These are phyloP conservation scores for Annulohypoxylon moriforme DNA, from an alignment of 495 filamentous ascomycete genomes.

Conservation along the genomic window DNA sequence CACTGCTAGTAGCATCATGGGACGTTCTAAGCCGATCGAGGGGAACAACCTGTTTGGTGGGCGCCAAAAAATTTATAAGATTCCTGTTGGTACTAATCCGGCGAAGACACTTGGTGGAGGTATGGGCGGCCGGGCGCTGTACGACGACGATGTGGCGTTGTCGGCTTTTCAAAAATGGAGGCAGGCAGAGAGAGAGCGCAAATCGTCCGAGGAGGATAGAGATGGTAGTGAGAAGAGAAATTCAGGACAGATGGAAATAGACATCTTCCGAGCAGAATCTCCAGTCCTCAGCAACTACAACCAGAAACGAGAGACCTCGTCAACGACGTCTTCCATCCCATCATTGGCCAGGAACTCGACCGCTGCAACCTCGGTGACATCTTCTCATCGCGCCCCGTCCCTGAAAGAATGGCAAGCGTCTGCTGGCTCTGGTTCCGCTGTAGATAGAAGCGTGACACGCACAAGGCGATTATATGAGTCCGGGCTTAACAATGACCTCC, in stretches of 20 bases:
- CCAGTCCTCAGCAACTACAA: constrained; percentile 71
- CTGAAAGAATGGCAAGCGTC: constrained; percentile 60
- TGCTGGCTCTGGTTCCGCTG: constrained; percentile 47
- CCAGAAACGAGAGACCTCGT: constrained; percentile 83
- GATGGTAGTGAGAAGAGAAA: constrained; percentile 54
- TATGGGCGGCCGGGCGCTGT: constrained; percentile 77
- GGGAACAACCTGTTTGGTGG: constrained; percentile 96
- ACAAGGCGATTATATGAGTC: constrained; percentile 86
- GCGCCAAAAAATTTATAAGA: constrained; percentile 94
- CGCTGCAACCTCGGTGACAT: constrained; percentile 91
- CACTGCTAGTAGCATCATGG: constrained; percentile 77
- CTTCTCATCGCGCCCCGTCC: constrained; percentile 66
- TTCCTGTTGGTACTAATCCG: constrained; percentile 67
- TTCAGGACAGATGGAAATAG: constrained; percentile 46
- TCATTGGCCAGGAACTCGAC: constrained; percentile 81
- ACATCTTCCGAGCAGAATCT: constrained; percentile 66
- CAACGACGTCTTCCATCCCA: constrained; percentile 83
- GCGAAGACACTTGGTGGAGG: constrained; percentile 55
- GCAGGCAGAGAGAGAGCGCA: constrained; percentile 64
- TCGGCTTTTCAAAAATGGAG: constrained; percentile 82
- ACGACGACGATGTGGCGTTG: constrained; percentile 84
- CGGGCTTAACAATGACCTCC: constrained; percentile 79
- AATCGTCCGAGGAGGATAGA: constrained; percentile 56
- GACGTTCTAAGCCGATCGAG: constrained; percentile 82
- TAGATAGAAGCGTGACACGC: constrained; percentile 69